These are phyloP conservation scores for Lunasporangiospora selenospora DNA, from an alignment of 192 early-diverging fungal genomes.

Conservation along the genomic window DNA sequence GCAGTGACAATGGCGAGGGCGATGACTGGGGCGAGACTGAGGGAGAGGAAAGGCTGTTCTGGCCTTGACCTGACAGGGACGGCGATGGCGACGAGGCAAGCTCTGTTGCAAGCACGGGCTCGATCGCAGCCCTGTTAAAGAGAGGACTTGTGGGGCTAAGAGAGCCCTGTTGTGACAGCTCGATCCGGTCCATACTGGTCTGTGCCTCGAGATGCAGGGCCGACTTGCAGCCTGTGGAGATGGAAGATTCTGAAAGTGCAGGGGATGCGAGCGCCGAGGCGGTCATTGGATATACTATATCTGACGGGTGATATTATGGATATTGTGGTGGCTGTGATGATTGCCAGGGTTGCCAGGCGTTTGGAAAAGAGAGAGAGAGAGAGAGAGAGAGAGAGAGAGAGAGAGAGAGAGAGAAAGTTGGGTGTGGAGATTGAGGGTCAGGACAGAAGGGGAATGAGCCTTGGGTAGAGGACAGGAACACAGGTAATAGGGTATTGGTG, in stretches of 20 bases:
- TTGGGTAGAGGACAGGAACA: too few species aligned
- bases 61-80: conserved; percentile 16
- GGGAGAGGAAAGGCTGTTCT: conserved; percentile 11
- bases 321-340: neutral
- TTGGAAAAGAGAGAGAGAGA: neutral
- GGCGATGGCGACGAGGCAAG: conserved; percentile 28
- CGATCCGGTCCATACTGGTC: conserved; percentile 32
- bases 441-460: neutral
- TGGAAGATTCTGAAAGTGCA: conserved; percentile 26
- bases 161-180: conserved; percentile 12
- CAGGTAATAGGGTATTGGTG: too few species aligned
- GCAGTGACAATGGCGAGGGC: neutral
- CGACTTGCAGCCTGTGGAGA: neutral
- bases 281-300: conserved; percentile 23
- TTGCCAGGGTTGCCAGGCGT: neutral
- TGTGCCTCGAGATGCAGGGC: conserved; percentile 33
- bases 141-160: conserved; percentile 1
- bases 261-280: conserved; percentile 42
- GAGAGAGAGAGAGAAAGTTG: neutral
- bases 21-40: neutral
- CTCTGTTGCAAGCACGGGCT: neutral
- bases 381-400: neutral
- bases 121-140: too few species aligned
- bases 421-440: neutral
- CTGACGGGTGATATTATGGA: neutral